phyloP scores from a whole-genome alignment of 2,329 filamentous ascomycete species.

The Tolypocladium pustulatum region DNA sequence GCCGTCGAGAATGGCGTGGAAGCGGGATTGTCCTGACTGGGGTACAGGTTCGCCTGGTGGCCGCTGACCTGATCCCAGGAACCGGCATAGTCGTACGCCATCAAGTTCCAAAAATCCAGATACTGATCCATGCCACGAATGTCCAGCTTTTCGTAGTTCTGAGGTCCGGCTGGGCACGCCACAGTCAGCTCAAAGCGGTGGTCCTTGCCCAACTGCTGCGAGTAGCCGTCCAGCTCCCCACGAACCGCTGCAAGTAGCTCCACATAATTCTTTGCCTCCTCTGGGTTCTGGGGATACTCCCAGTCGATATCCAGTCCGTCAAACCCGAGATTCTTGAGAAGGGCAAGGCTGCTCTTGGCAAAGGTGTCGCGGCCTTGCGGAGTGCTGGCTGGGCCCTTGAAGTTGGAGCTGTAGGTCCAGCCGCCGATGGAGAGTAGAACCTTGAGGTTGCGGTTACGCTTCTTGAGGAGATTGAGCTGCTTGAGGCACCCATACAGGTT shows the following conservation, averaged over 20 bases:
- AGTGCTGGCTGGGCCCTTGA: slow-evolving; percentile 64
- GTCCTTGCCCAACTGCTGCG: slow-evolving; percentile 26
- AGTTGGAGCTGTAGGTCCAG: slow-evolving; percentile 86
- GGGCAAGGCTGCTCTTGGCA: slow-evolving; percentile 59
- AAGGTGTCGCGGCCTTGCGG: slow-evolving; percentile 59
- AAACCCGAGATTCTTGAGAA: slow-evolving; percentile 75
- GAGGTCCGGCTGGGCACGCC: slow-evolving; percentile 50
- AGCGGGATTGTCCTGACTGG: slow-evolving; percentile 41
- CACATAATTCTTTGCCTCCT: slow-evolving; percentile 48
- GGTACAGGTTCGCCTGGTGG: slow-evolving; percentile 73
- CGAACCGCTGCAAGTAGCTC: slow-evolving; percentile 47
- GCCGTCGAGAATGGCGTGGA: slow-evolving; percentile 71
- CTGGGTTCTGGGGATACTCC: slow-evolving; percentile 49
- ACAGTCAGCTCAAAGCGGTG: slow-evolving; percentile 55
- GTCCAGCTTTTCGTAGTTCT: slow-evolving; percentile 53
- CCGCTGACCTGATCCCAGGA: slow-evolving; percentile 64
- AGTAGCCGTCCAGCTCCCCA: slow-evolving; percentile 47
- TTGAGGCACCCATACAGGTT: slow-evolving; percentile 87
- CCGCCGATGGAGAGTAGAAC: slow-evolving; percentile 80
- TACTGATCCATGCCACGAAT: slow-evolving; percentile 53
- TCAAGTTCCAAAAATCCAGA: slow-evolving; percentile 69
- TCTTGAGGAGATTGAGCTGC: slow-evolving; percentile 78
- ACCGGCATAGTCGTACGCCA: slow-evolving; percentile 85
- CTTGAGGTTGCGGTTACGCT: slow-evolving; percentile 71
- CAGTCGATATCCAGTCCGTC: slow-evolving; percentile 61